phyloP scores from a whole-genome alignment of 192 early-diverging fungal genomes.

The Phycomyces blakesleeanus region DNA sequence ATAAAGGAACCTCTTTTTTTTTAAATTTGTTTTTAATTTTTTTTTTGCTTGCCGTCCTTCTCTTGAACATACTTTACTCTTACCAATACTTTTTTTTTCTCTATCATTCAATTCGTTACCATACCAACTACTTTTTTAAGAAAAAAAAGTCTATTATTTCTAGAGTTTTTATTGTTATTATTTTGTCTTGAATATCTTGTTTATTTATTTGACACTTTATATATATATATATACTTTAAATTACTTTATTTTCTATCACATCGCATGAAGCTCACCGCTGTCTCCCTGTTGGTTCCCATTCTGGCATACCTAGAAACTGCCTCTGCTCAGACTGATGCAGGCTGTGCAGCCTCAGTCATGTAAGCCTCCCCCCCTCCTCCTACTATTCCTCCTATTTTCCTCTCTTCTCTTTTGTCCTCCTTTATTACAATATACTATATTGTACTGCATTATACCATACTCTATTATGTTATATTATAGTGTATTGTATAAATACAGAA shows the following conservation, averaged over 20 bases:
- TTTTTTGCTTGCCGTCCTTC: constrained; percentile 1
- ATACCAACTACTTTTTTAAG: too few species aligned
- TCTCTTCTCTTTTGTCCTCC: neutral
- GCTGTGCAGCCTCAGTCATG: constrained; percentile 3
- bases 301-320: neutral
- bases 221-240: too few species aligned
- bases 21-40: too few species aligned
- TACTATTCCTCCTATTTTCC: neutral
- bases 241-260: neutral
- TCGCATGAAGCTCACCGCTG: neutral
- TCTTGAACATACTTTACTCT: neutral
- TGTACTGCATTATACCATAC: too few species aligned
- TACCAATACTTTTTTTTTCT: constrained; percentile 10
- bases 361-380: neutral
- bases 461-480: too few species aligned
- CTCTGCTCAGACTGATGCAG: neutral
- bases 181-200: neutral
- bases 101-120: too few species aligned
- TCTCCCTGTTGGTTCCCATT: neutral
- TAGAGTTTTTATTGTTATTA: neutral
- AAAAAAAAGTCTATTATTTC: too few species aligned
- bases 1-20: constrained; percentile 1
- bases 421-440: too few species aligned
- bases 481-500: too few species aligned
- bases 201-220: neutral